Conservation (phyloP, 768 basidiomycete species). For the Mycena crocata region DNA sequence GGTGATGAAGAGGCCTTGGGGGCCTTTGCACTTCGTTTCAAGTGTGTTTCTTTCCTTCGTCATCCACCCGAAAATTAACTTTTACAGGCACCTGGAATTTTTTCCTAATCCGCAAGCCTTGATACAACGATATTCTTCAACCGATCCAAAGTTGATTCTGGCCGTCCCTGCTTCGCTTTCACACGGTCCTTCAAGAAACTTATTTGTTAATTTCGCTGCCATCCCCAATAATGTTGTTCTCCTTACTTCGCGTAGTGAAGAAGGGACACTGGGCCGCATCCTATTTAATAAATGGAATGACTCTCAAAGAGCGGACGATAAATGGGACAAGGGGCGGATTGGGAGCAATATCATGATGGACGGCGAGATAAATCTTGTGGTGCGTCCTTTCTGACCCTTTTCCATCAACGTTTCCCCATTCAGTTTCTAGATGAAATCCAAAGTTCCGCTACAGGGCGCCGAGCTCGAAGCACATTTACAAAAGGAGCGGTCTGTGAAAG, state of each 20-base stretch:
- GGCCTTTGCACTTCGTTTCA: conserved; percentile 89
- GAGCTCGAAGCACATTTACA: conserved; percentile 87
- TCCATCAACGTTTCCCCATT: conserved; percentile 2
- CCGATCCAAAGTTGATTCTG: conserved; percentile 92
- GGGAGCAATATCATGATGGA: conserved; percentile 90
- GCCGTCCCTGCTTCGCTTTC: conserved; percentile 94
- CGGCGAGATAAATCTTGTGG: conserved; percentile 73
- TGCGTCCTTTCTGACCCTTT: conserved; percentile 44
- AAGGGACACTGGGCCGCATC: conserved; percentile 80
- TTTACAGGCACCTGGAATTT: conserved; percentile 86
- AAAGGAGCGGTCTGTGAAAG: conserved; percentile 80
- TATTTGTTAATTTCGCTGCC: conserved; percentile 90
- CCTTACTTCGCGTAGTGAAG: conserved; percentile 82
- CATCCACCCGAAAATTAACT: background rate
- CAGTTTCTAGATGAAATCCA: conserved; percentile 78
- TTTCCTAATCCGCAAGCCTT: conserved; percentile 87
- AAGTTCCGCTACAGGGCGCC: conserved; percentile 88
- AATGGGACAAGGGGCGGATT: conserved; percentile 91
- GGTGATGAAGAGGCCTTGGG: conserved; percentile 87
- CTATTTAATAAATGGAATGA: conserved; percentile 91
- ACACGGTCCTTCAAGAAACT: conserved; percentile 87
- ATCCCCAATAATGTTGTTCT: conserved; percentile 89
- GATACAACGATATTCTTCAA: conserved; percentile 83
- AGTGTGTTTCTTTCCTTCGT: conserved; percentile 59
- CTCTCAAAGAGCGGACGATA: conserved; percentile 81